Percentiles rank a stretch among this genome's conserved stretches.
Evolutionary conservation across 495 filamentous ascomycete species (phyloP).

Genomic region (Collariella sp.): DNA sequence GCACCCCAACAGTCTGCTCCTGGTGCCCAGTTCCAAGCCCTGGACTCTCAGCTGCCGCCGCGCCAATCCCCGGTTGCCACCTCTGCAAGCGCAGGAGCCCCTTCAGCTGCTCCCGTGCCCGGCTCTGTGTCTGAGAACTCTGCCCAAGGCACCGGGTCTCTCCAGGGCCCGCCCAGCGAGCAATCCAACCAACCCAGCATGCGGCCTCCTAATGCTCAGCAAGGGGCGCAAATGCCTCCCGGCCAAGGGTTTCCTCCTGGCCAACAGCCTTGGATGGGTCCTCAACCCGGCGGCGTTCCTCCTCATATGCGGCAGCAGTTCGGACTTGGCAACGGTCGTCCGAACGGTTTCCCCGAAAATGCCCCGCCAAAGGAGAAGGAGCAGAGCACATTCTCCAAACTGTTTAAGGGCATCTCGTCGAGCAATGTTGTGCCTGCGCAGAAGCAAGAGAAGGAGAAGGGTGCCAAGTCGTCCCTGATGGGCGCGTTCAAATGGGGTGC

Average conservation of each 20-base stretch:
- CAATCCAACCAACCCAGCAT: conserved; percentile 8
- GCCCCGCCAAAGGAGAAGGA: conserved; percentile 18
- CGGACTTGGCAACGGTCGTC: conserved; percentile 1
- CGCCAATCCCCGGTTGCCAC: conserved; percentile 3
- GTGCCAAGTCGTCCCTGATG: conserved; percentile 24
- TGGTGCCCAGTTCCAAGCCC: neutral
- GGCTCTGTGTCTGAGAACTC: neutral
- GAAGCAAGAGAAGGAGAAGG: conserved; percentile 22
- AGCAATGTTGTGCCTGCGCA: neutral
- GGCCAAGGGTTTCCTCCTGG: neutral
- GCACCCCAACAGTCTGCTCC: neutral
- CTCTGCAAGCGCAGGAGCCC: neutral
- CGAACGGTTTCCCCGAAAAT: conserved; percentile 7
- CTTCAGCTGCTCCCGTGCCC: neutral
- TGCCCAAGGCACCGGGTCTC: neutral
- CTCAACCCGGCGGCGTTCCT: neutral
- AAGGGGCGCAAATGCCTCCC: neutral
- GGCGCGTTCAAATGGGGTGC: conserved; percentile 23
- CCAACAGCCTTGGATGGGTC: neutral
- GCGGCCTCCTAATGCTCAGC: neutral
- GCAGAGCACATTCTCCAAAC: conserved; percentile 28
- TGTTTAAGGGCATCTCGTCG: conserved; percentile 22
- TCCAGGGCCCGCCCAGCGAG: neutral
- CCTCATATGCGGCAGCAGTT: conserved; percentile 8
- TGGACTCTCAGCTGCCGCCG: neutral